These are phyloP conservation scores for Austroboletus niveus DNA, from an alignment of 1,284 basidiomycete species.

Conservation along the genomic window DNA sequence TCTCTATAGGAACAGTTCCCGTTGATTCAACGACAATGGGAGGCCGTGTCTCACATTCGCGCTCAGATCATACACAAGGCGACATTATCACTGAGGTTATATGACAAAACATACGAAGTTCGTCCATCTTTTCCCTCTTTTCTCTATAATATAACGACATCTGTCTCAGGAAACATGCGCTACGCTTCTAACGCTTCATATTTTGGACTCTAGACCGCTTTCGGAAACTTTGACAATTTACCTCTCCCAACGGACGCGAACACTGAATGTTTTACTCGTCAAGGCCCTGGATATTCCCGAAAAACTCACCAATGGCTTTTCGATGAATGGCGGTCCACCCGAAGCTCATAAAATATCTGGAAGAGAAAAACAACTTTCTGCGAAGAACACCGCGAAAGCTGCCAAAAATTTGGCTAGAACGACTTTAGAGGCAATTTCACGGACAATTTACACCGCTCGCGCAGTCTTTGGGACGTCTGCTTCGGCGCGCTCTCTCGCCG, in stretches of 20 bases:
- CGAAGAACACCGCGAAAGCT: slow-evolving; percentile 11
- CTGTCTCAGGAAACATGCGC: slow-evolving; percentile 63
- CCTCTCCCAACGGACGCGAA: slow-evolving; percentile 69
- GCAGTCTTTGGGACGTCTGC: slow-evolving; percentile 45
- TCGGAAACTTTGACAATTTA: slow-evolving; percentile 68
- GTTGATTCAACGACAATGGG: slow-evolving; percentile 87
- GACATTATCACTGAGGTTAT: slow-evolving; percentile 68
- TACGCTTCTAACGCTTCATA: slow-evolving; percentile 74
- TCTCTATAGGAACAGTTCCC: slow-evolving; percentile 69
- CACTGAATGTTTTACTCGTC: slow-evolving; percentile 51
- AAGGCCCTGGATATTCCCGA: slow-evolving; percentile 28
- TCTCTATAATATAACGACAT: background rate
- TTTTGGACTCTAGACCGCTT: slow-evolving; percentile 80
- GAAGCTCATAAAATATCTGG: slow-evolving; percentile 17
- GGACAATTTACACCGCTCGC: slow-evolving; percentile 54
- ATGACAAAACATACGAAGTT: slow-evolving; percentile 49
- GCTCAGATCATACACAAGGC: slow-evolving; percentile 83
- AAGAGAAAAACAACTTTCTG: slow-evolving; percentile 15
- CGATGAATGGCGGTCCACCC: slow-evolving; percentile 36
- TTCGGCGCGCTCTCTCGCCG: slow-evolving; percentile 49
- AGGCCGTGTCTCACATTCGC: slow-evolving; percentile 78
- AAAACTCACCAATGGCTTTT: background rate
- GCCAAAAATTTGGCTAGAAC: slow-evolving; percentile 51
- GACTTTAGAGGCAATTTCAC: slow-evolving; percentile 52
- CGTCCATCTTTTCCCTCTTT: slow-evolving; percentile 12